A percentile compares a stretch with the other conserved stretches of the same genome.
phyloP scores from a whole-genome alignment of 2,329 filamentous ascomycete genomes.

The Hypoxylon sp. region DNA sequence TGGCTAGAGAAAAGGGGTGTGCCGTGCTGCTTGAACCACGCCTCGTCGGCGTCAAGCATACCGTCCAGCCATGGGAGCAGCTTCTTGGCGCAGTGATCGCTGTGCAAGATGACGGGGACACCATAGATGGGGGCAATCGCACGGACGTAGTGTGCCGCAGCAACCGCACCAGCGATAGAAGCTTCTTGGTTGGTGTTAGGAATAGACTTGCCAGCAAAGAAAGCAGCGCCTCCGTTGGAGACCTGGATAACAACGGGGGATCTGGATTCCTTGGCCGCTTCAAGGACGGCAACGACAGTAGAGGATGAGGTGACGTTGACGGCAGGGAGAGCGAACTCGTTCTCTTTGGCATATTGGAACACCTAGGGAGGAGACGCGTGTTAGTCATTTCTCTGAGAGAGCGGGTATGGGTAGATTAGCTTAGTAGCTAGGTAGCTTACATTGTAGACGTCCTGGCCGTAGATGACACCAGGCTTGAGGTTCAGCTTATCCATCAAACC shows the following conservation, averaged over 20 bases:
- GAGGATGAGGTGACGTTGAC: conserved; percentile 96
- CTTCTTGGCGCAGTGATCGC: conserved; percentile 99
- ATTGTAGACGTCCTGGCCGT: conserved; percentile 66
- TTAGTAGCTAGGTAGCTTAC: conserved; percentile 59
- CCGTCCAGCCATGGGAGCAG: conserved; percentile 97
- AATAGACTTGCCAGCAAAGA: conserved; percentile 92
- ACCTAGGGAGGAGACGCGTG: conserved; percentile 19
- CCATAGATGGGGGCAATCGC: conserved; percentile 88
- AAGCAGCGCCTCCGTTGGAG: conserved; percentile 93
- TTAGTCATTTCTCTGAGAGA: conserved; percentile 7
- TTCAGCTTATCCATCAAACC: conserved; percentile 55
- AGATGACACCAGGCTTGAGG: conserved; percentile 67
- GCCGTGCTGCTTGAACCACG: conserved; percentile 92
- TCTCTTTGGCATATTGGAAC: conserved; percentile 90
- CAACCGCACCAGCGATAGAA: conserved; percentile 88
- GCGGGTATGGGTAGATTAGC: background rate
- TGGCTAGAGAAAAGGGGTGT: conserved; percentile 95
- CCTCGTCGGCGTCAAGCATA: conserved; percentile 94
- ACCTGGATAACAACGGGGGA: conserved; percentile 93
- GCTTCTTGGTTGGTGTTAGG: conserved; percentile 85
- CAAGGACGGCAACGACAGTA: conserved; percentile 85
- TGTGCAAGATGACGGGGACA: conserved; percentile 92
- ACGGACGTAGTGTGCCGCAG: conserved; percentile 94
- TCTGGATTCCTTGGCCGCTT: conserved; percentile 94
- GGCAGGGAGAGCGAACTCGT: conserved; percentile 89